Conservation (phyloP, 441 rosid genomes). For the Capsella rubella region DNA sequence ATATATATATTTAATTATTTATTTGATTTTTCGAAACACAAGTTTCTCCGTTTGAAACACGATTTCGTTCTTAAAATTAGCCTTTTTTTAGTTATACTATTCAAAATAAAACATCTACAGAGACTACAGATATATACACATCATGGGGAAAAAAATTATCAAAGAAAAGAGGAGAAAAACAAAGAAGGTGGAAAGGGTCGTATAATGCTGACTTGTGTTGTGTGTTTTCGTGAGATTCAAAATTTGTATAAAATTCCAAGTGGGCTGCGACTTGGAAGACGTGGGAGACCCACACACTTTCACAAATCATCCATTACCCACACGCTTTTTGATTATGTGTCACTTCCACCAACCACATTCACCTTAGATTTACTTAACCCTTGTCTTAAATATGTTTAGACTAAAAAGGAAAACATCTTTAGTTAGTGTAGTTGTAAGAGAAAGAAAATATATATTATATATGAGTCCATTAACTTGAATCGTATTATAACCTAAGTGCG, state of each 20-base stretch:
- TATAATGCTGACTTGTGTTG: conserved; percentile 59
- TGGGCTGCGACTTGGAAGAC: conserved; percentile 60
- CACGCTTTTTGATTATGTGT: conserved; percentile 42
- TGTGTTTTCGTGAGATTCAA: conserved; percentile 23
- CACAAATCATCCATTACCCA: conserved; percentile 53
- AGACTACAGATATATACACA: background rate
- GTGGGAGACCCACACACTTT: conserved; percentile 54
- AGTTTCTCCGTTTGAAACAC: conserved; percentile 4
- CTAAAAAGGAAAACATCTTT: background rate
- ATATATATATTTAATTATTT: background rate
- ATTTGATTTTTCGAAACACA: conserved; percentile 62
- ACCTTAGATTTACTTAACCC: conserved; percentile 30
- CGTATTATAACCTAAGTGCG: background rate
- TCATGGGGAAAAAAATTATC: conserved; percentile 11
- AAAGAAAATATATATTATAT: background rate
- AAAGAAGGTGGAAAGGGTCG: conserved; percentile 37
- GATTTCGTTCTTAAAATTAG: conserved; percentile 4
- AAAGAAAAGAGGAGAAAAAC: conserved; percentile 22
- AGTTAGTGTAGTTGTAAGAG: background rate
- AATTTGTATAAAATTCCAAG: conserved; percentile 38
- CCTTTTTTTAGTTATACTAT: background rate
- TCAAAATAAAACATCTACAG: background rate
- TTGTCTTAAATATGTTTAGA: background rate
- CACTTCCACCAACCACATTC: conserved; percentile 42
- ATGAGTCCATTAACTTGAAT: background rate